Conservation (phyloP, 108 stramenopile species). For the Skeletonema grethae region DNA sequence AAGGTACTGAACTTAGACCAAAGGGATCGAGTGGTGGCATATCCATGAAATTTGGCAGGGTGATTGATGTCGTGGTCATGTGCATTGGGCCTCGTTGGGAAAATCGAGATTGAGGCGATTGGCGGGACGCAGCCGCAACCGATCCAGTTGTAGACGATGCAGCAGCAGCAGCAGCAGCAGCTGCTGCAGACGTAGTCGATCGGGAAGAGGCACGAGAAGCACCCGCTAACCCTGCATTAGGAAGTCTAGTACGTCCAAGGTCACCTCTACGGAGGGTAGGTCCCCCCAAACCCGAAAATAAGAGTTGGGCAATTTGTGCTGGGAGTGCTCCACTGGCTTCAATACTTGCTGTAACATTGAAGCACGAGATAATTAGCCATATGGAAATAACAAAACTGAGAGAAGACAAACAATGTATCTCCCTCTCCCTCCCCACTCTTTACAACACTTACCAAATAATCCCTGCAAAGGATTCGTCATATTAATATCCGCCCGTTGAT, state of each 20-base stretch:
- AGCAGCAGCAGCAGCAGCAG: too few species aligned
- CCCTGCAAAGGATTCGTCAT: constrained; percentile 34
- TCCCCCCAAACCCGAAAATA: constrained; percentile 49
- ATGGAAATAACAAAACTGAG: too few species aligned
- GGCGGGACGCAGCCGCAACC: background rate
- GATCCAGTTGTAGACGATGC: background rate
- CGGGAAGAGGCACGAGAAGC: constrained; percentile 12
- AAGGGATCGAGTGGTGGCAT: background rate
- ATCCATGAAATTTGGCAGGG: background rate
- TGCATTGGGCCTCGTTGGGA: background rate
- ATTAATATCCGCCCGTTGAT: constrained; percentile 63
- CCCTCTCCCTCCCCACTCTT: background rate
- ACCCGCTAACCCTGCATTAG: background rate
- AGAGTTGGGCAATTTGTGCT: constrained; percentile 46
- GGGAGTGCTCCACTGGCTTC: constrained; percentile 45
- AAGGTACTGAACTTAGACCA: background rate
- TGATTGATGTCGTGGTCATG: background rate
- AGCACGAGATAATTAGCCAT: constrained; percentile 1
- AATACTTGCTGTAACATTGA: constrained; percentile 16
- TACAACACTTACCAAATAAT: constrained; percentile 29
- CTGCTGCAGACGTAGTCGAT: background rate
- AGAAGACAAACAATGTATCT: background rate
- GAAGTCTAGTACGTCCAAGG: background rate
- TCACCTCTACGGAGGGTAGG: constrained; percentile 11
- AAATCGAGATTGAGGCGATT: background rate